These are phyloP conservation scores for Croton laevigatus DNA, from an alignment of 441 rosid genomes.

Conservation along the genomic window DNA sequence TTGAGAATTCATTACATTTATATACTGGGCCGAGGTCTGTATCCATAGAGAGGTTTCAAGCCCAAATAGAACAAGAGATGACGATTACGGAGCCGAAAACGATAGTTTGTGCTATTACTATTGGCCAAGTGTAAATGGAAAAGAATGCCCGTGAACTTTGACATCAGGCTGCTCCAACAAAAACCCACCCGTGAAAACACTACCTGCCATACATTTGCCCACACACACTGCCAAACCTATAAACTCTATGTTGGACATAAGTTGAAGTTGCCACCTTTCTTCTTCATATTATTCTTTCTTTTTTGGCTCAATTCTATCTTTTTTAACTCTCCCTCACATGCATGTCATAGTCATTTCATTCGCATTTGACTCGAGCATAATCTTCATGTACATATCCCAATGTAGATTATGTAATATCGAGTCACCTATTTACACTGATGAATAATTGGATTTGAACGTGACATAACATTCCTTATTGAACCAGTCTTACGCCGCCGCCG, in stretches of 20 bases:
- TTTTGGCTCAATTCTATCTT: neutral
- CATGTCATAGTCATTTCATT: neutral
- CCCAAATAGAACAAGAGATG: no score
- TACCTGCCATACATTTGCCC: neutral
- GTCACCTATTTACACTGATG: no score
- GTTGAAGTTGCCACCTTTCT: neutral
- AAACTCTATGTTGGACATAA: neutral
- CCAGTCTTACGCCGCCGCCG: no score
- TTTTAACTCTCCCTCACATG: neutral
- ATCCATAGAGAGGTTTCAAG: no score
- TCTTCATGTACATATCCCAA: neutral
- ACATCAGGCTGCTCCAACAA: neutral
- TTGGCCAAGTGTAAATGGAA: neutral
- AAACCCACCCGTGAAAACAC: neutral
- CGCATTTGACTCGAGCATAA: neutral
- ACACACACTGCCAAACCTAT: neutral
- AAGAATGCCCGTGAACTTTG: conserved; percentile 13
- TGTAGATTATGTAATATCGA: neutral
- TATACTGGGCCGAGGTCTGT: no score
- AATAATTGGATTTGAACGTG: no score
- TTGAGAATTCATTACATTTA: no score
- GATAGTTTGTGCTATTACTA: no score
- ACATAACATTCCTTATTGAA: no score
- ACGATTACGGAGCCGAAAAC: no score
- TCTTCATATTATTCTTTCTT: neutral